phyloP scores from a whole-genome alignment of 1,284 basidiomycete genomes.

The Sporisorium scitamineum region DNA sequence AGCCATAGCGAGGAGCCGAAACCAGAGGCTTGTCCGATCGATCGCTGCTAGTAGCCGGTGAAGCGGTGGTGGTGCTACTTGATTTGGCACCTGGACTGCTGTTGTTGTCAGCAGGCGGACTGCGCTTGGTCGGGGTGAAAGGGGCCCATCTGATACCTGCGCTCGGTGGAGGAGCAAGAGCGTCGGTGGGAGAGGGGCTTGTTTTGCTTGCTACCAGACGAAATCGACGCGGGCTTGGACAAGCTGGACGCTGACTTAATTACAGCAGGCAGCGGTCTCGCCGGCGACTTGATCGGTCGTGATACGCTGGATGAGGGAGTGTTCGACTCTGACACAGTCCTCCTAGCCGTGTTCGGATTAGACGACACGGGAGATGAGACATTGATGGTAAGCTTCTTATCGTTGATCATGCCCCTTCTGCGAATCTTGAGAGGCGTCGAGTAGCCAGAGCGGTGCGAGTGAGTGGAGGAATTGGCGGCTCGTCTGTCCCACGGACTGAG shows the following conservation, averaged over 20 bases:
- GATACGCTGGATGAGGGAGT: background rate
- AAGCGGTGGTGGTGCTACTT: conserved; percentile 7
- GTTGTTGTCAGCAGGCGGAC: conserved; percentile 8
- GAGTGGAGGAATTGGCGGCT: conserved; percentile 12
- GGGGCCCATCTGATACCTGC: conserved; percentile 8
- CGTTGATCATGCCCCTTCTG: conserved; percentile 23
- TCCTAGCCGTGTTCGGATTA: background rate
- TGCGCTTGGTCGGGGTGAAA: conserved; percentile 14
- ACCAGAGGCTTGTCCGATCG: conserved; percentile 22
- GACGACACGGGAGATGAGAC: conserved; percentile 1
- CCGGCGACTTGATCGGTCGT: background rate
- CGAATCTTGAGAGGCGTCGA: conserved; percentile 35
- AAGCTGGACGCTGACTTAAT: background rate
- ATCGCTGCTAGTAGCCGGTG: conserved; percentile 10
- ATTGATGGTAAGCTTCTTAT: conserved; percentile 37
- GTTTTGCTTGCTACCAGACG: conserved; percentile 12
- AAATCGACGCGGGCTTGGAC: background rate
- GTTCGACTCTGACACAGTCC: conserved; percentile 9
- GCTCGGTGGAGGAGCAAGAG: conserved; percentile 6
- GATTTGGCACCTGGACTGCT: conserved; percentile 2
- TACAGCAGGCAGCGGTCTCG: conserved; percentile 1
- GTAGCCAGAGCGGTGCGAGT: background rate
- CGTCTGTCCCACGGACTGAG: conserved; percentile 12
- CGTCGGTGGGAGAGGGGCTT: conserved; percentile 8
- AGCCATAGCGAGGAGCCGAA: conserved; percentile 24